Conservation (phyloP, 495 filamentous ascomycete genomes). For the Terfezia claveryi region DNA sequence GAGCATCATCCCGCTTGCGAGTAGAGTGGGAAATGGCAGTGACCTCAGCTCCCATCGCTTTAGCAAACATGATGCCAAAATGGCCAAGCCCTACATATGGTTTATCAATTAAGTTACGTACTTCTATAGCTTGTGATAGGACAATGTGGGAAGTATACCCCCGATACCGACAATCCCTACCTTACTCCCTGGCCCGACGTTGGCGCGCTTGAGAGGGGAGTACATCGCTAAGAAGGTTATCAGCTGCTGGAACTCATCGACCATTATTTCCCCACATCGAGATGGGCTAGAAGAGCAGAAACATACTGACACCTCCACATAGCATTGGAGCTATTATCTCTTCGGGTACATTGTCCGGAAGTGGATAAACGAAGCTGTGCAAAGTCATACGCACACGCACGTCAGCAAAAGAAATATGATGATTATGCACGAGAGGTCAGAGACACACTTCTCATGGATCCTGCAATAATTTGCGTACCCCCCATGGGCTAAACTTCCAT, state of each 20-base stretch:
- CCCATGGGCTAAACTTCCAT: conserved; percentile 3
- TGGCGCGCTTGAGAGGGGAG: too few relatives aligned
- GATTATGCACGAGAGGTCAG: too few relatives aligned
- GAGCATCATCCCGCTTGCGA: conserved; percentile 46
- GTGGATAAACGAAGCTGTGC: not conserved
- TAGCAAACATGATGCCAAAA: conserved; percentile 46
- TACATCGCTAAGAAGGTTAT: too few relatives aligned
- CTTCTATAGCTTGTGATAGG: too few relatives aligned
- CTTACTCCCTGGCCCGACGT: not conserved
- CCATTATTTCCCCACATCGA: too few relatives aligned
- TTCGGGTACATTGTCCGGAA: not conserved
- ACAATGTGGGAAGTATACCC: not conserved
- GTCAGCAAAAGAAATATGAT: too few relatives aligned
- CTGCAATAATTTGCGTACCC: conserved; percentile 6
- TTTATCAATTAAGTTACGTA: not conserved
- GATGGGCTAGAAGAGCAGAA: not conserved
- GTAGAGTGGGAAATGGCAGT: conserved; percentile 48
- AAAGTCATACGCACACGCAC: not conserved
- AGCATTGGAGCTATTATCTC: not conserved
- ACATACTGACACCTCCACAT: not conserved
- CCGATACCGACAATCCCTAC: not conserved
- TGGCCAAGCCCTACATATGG: conserved; percentile 40
- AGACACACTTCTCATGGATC: not conserved
- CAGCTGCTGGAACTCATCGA: too few relatives aligned
- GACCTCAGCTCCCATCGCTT: conserved; percentile 46